Base-by-base conservation (phyloP, 306 rosid genomes). In the Canavalia ensiformis region DNA sequence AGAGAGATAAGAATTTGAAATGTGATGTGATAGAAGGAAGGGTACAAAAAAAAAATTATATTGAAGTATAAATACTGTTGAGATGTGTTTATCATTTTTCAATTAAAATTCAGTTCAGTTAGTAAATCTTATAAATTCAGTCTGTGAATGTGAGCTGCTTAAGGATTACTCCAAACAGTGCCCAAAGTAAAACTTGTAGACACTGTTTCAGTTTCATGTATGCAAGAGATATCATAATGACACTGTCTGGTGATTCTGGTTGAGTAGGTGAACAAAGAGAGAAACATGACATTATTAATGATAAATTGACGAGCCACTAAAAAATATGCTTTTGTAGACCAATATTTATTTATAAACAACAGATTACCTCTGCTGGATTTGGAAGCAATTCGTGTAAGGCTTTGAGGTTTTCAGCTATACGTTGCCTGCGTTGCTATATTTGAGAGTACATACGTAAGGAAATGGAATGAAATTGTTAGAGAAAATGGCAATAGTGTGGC, bases 351-450 rank as follows among this genome's bases (percentile, higher is more conserved):
- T 72, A 37, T 25, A 64, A 68, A 44, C 34, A 81, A 65, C 42
- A 72, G 25, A 69, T 82, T 89, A 94, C 98, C 98, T 85, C 86
- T 25, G 78, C 73, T 74, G 90, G 83, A 78, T 80, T 69, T 60
- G 98, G 97, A 73, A 94, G 97, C 84, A 94, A 85, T 65, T 88
- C 85, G 46, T 84, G 94, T 75, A 94, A 84, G 11, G 97, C 90
- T 60, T 81, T 77, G 57, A 94, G 80, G 75, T 82, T 92, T 35
- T 91, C 97, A 83, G 88, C 73, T 52, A 92, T 90, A 49, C 94
- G 91, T 44, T 80, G 81, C 88, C 90, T 85, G 77, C 98, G 97
- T 60, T 80, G 78, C 98, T 94, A 88, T 52, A 76, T 82, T 58
- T 44, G 41, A 62, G 77, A 87, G 41, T 60, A 50, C 44, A 30